phyloP scores from a whole-genome alignment of 441 rosid genomes.

The Lepidium campestre region DNA sequence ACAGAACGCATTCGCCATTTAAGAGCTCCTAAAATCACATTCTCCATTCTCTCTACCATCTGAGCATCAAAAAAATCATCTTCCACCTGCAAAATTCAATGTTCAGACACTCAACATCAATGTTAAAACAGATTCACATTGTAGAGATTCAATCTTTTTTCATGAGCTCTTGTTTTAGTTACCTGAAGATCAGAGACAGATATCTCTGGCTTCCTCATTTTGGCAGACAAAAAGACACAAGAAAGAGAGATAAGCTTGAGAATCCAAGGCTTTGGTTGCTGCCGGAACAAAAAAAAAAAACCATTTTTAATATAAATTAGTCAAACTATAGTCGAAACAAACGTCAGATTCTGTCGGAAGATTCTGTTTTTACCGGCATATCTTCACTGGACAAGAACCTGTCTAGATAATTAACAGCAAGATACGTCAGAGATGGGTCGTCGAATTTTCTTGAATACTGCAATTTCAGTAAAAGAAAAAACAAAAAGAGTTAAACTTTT shows the following conservation, averaged over 20 bases:
- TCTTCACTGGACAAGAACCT: constrained; percentile 54
- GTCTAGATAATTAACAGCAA: constrained; percentile 71
- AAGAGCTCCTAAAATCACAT: constrained; percentile 58
- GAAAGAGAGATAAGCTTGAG: constrained; percentile 55
- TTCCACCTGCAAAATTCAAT: constrained; percentile 8
- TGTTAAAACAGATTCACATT: not conserved
- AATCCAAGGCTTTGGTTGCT: constrained; percentile 62
- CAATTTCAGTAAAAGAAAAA: not conserved
- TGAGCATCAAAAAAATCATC: constrained; percentile 41
- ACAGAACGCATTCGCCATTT: constrained; percentile 86
- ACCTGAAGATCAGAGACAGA: constrained; percentile 43
- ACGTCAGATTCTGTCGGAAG: constrained; percentile 12
- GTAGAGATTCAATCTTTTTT: constrained; percentile 4
- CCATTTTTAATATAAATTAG: not conserved
- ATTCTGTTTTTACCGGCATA: constrained; percentile 38
- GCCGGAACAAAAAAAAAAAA: constrained; percentile 1
- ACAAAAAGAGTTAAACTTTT: not conserved
- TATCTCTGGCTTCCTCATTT: constrained; percentile 54
- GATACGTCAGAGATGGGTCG: constrained; percentile 50
- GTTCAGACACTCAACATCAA: not conserved
- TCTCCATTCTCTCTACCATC: constrained; percentile 60
- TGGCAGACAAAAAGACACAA: constrained; percentile 61
- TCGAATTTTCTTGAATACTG: constrained; percentile 25
- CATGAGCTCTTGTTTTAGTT: not conserved
- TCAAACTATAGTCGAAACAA: constrained; percentile 6